phyloP scores from a whole-genome alignment of 2,329 filamentous ascomycete genomes.

The Aspergillus oerlinghausenensis region DNA sequence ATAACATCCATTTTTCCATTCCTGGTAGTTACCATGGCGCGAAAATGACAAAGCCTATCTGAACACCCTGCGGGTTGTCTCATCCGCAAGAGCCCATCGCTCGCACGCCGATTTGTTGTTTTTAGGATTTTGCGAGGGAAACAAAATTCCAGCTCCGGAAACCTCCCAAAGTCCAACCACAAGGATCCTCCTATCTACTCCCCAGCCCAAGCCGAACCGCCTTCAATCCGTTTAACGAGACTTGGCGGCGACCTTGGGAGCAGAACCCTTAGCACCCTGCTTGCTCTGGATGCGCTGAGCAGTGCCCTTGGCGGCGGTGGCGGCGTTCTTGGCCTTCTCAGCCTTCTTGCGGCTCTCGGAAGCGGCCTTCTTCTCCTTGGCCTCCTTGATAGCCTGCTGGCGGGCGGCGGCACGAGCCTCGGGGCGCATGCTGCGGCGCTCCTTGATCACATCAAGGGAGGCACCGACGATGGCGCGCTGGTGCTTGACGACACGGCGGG shows the following conservation, averaged over 20 bases:
- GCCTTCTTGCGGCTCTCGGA: conserved; percentile 92
- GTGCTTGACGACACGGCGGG: conserved; percentile 94
- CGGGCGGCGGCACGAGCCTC: conserved; percentile 93
- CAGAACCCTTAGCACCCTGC: conserved; percentile 91
- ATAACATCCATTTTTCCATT: conserved; percentile 25
- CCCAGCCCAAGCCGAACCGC: conserved; percentile 28
- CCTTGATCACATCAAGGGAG: conserved; percentile 99
- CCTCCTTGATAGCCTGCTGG: conserved; percentile 85
- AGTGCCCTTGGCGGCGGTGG: conserved; percentile 70
- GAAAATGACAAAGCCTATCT: conserved; percentile 19
- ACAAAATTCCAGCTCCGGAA: conserved; percentile 26
- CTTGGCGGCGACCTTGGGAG: conserved; percentile 77
- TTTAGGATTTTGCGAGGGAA: conserved; percentile 3
- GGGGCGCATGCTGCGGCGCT: conserved; percentile 89
- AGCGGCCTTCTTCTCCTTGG: conserved; percentile 96
- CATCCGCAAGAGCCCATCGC: conserved; percentile 19
- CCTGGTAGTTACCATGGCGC: conserved; percentile 18
- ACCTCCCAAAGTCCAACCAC: conserved; percentile 19
- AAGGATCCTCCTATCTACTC: conserved; percentile 19
- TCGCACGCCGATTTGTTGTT: conserved; percentile 20
- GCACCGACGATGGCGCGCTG: conserved; percentile 99
- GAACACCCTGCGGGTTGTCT: conserved; percentile 16
- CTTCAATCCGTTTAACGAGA: conserved; percentile 62
- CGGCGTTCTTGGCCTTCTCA: conserved; percentile 94
- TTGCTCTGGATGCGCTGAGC: conserved; percentile 81